These are phyloP conservation scores for Oxytropis ochrocephala DNA, from an alignment of 306 rosid genomes.

Conservation along the genomic window DNA sequence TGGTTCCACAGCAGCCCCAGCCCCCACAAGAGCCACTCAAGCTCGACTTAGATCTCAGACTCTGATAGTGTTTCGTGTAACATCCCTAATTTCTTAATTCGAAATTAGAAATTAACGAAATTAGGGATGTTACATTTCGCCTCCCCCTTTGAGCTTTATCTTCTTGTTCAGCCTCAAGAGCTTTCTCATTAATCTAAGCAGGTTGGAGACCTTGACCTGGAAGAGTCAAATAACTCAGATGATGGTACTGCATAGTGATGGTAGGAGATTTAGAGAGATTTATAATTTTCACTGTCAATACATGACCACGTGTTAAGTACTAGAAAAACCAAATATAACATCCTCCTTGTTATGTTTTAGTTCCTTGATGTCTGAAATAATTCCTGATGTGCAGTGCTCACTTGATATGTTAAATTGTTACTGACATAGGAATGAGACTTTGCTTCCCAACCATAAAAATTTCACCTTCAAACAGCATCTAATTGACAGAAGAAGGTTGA, in stretches of 20 bases:
- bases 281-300: slow-evolving; percentile 19
- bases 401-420: neutral
- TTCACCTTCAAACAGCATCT: neutral
- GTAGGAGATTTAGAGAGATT: slow-evolving; percentile 22
- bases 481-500: neutral
- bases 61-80: slow-evolving; percentile 40
- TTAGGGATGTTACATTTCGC: too few species aligned
- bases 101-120: too few species aligned
- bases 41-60: slow-evolving; percentile 79
- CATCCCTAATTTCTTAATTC: too few species aligned
- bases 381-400: slow-evolving; percentile 18
- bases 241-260: slow-evolving; percentile 25
- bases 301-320: slow-evolving; percentile 12
- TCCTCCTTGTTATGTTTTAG: neutral
- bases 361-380: slow-evolving; percentile 33
- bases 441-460: neutral
- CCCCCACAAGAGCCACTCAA: slow-evolving; percentile 40
- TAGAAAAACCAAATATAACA: slow-evolving; percentile 6
- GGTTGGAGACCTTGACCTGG: slow-evolving; percentile 31
- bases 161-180: slow-evolving; percentile 8
- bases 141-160: slow-evolving; percentile 1
- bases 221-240: slow-evolving; percentile 20
- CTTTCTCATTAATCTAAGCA: slow-evolving; percentile 19
- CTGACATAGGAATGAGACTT: neutral
- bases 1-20: slow-evolving; percentile 39